Evolutionary conservation across 129 eudicot genomes (phyloP).

Genomic region (Flaveria brownii): DNA sequence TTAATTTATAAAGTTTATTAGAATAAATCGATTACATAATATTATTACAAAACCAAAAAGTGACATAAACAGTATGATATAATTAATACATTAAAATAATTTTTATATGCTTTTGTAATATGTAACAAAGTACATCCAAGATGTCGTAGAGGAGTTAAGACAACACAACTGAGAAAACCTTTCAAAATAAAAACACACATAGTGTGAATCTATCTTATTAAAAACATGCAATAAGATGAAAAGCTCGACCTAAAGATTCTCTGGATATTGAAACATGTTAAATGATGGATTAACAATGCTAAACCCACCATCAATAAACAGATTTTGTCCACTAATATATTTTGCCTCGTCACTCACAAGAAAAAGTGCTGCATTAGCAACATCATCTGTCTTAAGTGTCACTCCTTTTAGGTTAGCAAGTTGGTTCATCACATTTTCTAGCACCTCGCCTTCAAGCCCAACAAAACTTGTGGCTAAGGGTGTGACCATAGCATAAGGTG

Average conservation of each 20-base stretch:
- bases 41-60: too few relatives aligned
- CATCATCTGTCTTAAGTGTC: conserved; percentile 38
- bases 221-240: not conserved
- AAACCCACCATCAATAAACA: conserved; percentile 60
- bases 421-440: conserved; percentile 29
- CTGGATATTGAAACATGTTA: conserved; percentile 39
- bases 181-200: not conserved
- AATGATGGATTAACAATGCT: conserved; percentile 50
- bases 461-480: conserved; percentile 34
- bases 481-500: conserved; percentile 49
- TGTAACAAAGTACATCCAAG: not conserved
- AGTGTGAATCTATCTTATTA: not conserved
- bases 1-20: too few relatives aligned
- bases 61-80: not conserved
- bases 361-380: conserved; percentile 55
- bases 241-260: conserved; percentile 2
- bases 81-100: not conserved
- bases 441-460: conserved; percentile 38
- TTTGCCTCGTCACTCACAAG: conserved; percentile 62
- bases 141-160: not conserved
- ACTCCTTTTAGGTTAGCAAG: conserved; percentile 49
- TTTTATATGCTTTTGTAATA: not conserved
- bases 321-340: conserved; percentile 63
- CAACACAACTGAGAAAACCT: not conserved
- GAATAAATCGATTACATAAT: too few relatives aligned